Evolutionary conservation across 2,329 filamentous ascomycete genomes (phyloP).

Genomic region (Parastagonospora nodorum): DNA sequence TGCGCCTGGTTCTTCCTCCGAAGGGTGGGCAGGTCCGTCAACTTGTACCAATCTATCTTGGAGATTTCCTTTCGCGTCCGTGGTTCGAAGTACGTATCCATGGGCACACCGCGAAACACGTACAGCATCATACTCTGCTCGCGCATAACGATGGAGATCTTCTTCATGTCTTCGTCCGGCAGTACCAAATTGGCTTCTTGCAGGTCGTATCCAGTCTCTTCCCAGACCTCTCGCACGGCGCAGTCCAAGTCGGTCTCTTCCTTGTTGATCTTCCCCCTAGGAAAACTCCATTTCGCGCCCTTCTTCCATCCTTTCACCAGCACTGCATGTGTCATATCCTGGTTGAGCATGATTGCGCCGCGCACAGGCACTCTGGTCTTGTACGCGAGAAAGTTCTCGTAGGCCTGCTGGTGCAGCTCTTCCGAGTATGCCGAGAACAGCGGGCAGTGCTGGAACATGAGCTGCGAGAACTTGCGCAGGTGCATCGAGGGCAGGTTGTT

Average conservation of each 20-base stretch:
- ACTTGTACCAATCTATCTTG: constrained; percentile 92
- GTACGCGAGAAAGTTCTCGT: constrained; percentile 90
- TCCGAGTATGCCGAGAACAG: constrained; percentile 80
- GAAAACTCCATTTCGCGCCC: constrained; percentile 93
- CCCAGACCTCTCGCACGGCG: constrained; percentile 90
- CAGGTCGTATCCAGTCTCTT: constrained; percentile 92
- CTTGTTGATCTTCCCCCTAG: constrained; percentile 96
- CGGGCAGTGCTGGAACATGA: constrained; percentile 93
- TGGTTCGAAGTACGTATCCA: constrained; percentile 86
- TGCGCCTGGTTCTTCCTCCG: constrained; percentile 69
- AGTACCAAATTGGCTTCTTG: constrained; percentile 75
- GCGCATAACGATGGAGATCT: constrained; percentile 85
- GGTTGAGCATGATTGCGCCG: constrained; percentile 90
- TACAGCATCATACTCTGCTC: constrained; percentile 94
- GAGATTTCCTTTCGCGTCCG: constrained; percentile 96
- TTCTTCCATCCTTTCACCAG: constrained; percentile 99
- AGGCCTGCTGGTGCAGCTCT: constrained; percentile 79
- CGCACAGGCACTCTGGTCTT: constrained; percentile 93
- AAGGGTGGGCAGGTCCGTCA: constrained; percentile 84
- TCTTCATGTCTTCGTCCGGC: constrained; percentile 71
- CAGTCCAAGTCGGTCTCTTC: constrained; percentile 93
- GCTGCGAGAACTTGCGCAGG: constrained; percentile 81
- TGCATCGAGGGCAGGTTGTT: constrained; percentile 80
- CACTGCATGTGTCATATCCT: constrained; percentile 90
- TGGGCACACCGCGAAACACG: constrained; percentile 85